Evolutionary conservation across 1,139 yeast species (phyloP).

Genomic region (Yamadazyma songkhlaensis): DNA sequence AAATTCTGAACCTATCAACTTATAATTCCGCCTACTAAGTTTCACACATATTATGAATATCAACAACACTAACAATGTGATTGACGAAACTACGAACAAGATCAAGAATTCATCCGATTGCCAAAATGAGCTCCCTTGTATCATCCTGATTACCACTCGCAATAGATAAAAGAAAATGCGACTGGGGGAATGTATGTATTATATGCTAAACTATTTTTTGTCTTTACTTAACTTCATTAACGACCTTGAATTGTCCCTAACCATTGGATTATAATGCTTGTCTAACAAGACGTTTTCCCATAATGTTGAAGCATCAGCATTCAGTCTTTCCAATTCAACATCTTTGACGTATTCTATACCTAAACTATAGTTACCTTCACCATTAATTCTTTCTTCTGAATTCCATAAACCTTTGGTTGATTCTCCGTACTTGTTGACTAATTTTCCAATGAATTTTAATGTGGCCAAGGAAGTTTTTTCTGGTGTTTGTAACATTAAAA

Average conservation of each 20-base stretch:
- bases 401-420: slow-evolving; percentile 73
- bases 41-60: not conserved
- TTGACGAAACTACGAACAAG: not conserved
- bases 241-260: slow-evolving; percentile 52
- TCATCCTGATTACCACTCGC: too few species aligned
- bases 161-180: not conserved
- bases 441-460: slow-evolving; percentile 72
- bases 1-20: slow-evolving; percentile 18
- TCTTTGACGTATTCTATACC: slow-evolving; percentile 51
- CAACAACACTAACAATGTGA: not conserved
- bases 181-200: too few species aligned
- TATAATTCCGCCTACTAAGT: slow-evolving; percentile 14
- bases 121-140: too few species aligned
- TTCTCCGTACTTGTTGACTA: slow-evolving; percentile 63
- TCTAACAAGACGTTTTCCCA: slow-evolving; percentile 84
- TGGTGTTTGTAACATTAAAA: slow-evolving; percentile 69
- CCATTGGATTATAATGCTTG: slow-evolving; percentile 78
- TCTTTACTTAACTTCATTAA: slow-evolving; percentile 40
- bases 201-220: too few species aligned
- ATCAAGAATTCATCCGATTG: not conserved
- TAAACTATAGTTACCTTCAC: slow-evolving; percentile 67
- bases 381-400: slow-evolving; percentile 77
- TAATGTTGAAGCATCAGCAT: slow-evolving; percentile 82
- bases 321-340: slow-evolving; percentile 68
- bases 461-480: slow-evolving; percentile 83